These are phyloP conservation scores for Aspergillus homomorphus DNA, from an alignment of 495 filamentous ascomycete species.

Conservation along the genomic window DNA sequence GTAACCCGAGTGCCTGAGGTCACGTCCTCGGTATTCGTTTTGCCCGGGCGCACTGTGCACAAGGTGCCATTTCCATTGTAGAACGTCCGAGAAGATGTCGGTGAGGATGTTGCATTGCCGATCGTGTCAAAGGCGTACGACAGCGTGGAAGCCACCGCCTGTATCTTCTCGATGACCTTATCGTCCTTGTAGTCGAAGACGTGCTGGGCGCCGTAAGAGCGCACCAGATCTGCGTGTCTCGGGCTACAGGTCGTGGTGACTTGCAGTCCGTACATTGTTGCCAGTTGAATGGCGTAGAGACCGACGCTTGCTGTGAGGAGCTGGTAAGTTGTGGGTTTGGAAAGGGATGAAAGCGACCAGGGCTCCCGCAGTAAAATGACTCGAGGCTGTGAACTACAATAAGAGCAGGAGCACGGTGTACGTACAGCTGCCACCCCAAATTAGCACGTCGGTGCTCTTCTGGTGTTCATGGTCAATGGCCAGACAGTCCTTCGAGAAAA, in stretches of 20 bases:
- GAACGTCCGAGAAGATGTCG: constrained; percentile 16
- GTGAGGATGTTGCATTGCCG: constrained; percentile 23
- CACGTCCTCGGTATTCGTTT: constrained; percentile 28
- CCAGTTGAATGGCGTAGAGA: constrained; percentile 32
- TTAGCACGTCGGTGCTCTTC: constrained; percentile 17
- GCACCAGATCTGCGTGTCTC: constrained; percentile 46
- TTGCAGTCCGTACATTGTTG: constrained; percentile 20
- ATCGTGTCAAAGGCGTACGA: constrained; percentile 30
- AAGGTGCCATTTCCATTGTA: constrained; percentile 11
- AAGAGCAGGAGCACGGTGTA: not conserved
- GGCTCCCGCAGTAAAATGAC: too few species aligned
- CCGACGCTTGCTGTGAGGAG: constrained; percentile 29
- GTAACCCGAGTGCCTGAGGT: constrained; percentile 18
- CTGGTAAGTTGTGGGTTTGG: too few species aligned
- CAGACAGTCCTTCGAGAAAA: constrained; percentile 27
- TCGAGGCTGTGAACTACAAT: too few species aligned
- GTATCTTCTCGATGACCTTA: constrained; percentile 23
- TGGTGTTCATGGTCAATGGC: constrained; percentile 15
- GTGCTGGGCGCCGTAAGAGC: constrained; percentile 42
- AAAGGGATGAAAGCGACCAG: too few species aligned
- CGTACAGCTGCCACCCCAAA: constrained; percentile 35
- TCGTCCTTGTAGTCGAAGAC: constrained; percentile 52
- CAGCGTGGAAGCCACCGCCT: constrained; percentile 10
- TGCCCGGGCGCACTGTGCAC: constrained; percentile 33
- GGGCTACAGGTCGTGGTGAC: constrained; percentile 52